Base-by-base conservation (phyloP, 2,329 filamentous ascomycete genomes). In the Teratosphaeria epicoccoides region DNA sequence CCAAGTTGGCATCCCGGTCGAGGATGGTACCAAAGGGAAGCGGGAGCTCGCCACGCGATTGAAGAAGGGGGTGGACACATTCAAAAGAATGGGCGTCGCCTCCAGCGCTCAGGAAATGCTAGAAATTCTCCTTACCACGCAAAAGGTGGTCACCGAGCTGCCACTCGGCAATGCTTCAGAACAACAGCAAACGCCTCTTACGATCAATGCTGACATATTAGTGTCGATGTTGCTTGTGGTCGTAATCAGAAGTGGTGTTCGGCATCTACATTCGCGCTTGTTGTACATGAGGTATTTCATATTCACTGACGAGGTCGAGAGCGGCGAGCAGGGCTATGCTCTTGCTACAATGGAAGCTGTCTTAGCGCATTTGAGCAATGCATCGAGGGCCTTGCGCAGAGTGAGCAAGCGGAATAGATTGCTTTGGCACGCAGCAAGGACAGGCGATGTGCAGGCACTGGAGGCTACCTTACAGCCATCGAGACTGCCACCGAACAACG, bases 261-360 rank as follows among this genome's bases (percentile, higher is more conserved):
- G 87, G 53, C 85, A 96, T 68, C 75, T 98, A 7, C 88, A 95
- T 61, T 89, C 93, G 2, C 81, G 91, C 20, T 73, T 98, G 46
- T 77, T 86, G n/a, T 98, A 97, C 66, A 95, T 97, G 77, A 86
- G 91, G 43, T 88, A 95, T 63, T 98, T 96, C 65, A 93, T 96
- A 59, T 98, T 95, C 69, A 90, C 95, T 48, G 93, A 97, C 61
- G 93, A 98, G 70, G 89, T 98, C 7, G 93, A 98, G 59, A 94
- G 83, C 55, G 93, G 93, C 47, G 93, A 98, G 70, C 85, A 94
- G 75, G 93, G 93, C 7, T 98, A 98, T 68, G 90, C 91, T 0
- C 70, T 98, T 48, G 97, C 91, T 68, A 98, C 93, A 0, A 88
- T 97, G 54, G 93, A 98, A 68, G 93, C 89, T 6, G 93, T 98